phyloP scores from a whole-genome alignment of 2,329 filamentous ascomycete species.

The Volutella citrinella region DNA sequence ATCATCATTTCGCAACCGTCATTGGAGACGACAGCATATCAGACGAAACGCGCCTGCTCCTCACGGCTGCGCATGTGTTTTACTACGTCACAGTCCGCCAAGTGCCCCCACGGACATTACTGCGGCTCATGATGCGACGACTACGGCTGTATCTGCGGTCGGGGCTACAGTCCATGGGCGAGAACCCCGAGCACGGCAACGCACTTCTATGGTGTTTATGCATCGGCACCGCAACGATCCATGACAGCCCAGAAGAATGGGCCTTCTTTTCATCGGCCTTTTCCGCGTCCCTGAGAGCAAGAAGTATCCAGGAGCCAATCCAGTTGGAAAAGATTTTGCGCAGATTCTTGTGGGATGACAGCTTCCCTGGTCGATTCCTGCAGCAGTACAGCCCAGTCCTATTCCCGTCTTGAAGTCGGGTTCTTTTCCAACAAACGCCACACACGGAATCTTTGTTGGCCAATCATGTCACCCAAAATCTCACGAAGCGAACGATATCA shows the following conservation, averaged over 20 bases:
- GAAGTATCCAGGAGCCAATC: background rate
- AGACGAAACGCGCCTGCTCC: slow-evolving; percentile 2
- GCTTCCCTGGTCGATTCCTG: slow-evolving; percentile 6
- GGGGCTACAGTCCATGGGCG: no score
- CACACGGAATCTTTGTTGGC: no score
- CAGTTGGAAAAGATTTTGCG: slow-evolving; percentile 5
- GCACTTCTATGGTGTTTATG: no score
- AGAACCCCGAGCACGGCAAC: no score
- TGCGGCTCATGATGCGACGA: slow-evolving; percentile 1
- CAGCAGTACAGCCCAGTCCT: background rate
- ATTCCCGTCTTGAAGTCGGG: slow-evolving; percentile 4
- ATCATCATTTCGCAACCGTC: slow-evolving; percentile 7
- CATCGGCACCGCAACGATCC: no score
- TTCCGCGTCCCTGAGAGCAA: background rate
- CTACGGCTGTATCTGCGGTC: slow-evolving; percentile 4
- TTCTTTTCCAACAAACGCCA: no score
- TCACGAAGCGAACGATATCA: no score
- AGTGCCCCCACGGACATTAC: background rate
- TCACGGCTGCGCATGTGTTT: slow-evolving; percentile 9
- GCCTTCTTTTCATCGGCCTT: slow-evolving; percentile 10
- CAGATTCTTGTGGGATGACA: slow-evolving; percentile 10
- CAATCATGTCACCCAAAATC: no score
- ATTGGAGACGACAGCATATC: slow-evolving; percentile 4
- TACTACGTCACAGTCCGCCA: slow-evolving; percentile 10
- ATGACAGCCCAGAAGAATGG: no score